Conservation (phyloP, 2,329 filamentous ascomycete species). For the Curvularia eragrostidis region DNA sequence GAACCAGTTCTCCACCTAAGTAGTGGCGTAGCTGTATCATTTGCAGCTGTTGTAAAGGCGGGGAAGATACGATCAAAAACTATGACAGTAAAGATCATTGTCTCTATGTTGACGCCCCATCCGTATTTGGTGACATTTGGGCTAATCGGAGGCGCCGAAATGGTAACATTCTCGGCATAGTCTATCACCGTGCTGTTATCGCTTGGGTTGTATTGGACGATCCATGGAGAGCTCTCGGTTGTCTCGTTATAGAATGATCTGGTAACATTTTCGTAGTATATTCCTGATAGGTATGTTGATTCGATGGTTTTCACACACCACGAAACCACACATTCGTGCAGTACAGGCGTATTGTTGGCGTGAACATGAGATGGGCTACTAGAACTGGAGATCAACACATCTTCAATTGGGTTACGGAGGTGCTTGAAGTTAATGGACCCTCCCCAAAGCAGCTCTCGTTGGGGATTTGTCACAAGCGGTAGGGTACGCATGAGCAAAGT, state of each 20-base stretch:
- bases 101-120: background rate
- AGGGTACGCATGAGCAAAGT: constrained; percentile 20
- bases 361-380: constrained; percentile 18
- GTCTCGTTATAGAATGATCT: background rate
- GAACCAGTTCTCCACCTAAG: background rate
- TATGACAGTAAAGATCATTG: background rate
- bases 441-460: constrained; percentile 13
- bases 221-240: background rate
- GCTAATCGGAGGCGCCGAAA: background rate
- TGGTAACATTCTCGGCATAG: background rate
- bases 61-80: background rate
- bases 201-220: background rate
- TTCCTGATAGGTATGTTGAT: constrained; percentile 13
- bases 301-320: constrained; percentile 41
- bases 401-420: constrained; percentile 12
- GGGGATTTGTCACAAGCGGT: constrained; percentile 12
- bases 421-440: constrained; percentile 30
- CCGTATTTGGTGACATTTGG: background rate
- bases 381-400: constrained; percentile 17
- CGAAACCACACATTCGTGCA: constrained; percentile 31
- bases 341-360: constrained; percentile 13
- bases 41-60: background rate
- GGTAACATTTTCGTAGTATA: background rate
- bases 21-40: background rate
- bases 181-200: too few species aligned